Percentiles rank a stretch among this genome's conserved stretches.
Evolutionary conservation across 805 yeast genomes (phyloP).

Genomic region (Torulaspora quercuum): DNA sequence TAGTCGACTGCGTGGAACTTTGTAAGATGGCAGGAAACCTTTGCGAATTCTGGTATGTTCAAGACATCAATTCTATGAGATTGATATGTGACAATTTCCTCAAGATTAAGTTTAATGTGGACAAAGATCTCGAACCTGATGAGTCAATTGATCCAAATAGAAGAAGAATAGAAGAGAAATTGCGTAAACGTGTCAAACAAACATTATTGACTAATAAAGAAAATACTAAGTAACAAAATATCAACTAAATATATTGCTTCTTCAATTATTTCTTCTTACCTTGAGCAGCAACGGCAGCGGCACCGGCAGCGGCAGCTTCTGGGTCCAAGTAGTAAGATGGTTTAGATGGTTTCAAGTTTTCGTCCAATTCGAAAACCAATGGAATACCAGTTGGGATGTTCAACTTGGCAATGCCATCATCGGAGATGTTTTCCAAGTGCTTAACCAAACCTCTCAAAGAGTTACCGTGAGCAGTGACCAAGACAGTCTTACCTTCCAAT

Average conservation of each 20-base stretch:
- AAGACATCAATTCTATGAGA: constrained; percentile 23
- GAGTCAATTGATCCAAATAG: constrained; percentile 27
- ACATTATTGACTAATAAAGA: constrained; percentile 17
- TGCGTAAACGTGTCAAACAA: constrained; percentile 26
- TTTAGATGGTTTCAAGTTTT: constrained; percentile 80
- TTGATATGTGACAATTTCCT: constrained; percentile 25
- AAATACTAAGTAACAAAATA: constrained; percentile 10
- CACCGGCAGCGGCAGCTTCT: constrained; percentile 99
- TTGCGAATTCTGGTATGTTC: constrained; percentile 27
- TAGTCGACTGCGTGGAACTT: constrained; percentile 24
- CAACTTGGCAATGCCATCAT: constrained; percentile 85
- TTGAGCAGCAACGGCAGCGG: constrained; percentile 98
- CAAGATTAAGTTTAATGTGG: constrained; percentile 19
- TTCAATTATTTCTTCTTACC: constrained; percentile 60
- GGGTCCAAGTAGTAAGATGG: constrained; percentile 97
- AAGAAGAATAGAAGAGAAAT: constrained; percentile 26
- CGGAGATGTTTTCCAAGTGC: constrained; percentile 91
- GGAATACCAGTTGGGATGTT: constrained; percentile 99
- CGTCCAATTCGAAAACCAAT: constrained; percentile 92
- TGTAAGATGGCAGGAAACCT: constrained; percentile 30
- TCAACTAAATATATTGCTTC: constrained; percentile 4
- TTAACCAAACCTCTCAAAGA: constrained; percentile 94
- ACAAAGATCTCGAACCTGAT: constrained; percentile 3
- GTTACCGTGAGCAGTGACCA: constrained; percentile 97
- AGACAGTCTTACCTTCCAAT: constrained; percentile 81